A percentile compares a stretch with the other conserved stretches of the same genome.
These are phyloP conservation scores for Verticillium nubilum DNA, from an alignment of 2,329 filamentous ascomycete species.

Conservation along the genomic window DNA sequence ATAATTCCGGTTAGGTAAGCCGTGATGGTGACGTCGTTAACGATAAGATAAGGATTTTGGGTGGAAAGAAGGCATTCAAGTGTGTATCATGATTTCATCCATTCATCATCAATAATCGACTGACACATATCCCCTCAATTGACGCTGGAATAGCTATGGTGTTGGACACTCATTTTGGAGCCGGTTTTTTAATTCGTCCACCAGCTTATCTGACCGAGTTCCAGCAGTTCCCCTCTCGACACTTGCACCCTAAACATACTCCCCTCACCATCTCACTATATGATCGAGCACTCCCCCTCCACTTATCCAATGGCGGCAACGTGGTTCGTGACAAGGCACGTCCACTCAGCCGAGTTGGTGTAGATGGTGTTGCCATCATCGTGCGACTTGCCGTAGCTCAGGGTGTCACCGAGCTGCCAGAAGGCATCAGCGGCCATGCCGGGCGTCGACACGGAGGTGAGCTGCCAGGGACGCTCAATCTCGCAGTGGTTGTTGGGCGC, in stretches of 20 bases:
- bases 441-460: constrained; percentile 20
- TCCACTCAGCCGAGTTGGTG: constrained; percentile 32
- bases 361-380: constrained; percentile 42
- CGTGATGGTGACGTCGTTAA: background rate
- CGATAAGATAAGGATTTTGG: background rate
- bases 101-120: background rate
- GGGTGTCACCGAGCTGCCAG: constrained; percentile 34
- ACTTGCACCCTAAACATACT: too few species aligned
- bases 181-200: too few species aligned
- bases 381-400: constrained; percentile 33
- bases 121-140: too few species aligned
- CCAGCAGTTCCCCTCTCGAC: too few species aligned
- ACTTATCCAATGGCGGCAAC: constrained; percentile 16
- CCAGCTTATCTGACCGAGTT: too few species aligned
- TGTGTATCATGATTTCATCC: background rate
- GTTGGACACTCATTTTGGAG: too few species aligned
- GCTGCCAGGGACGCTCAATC: constrained; percentile 44
- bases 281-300: background rate
- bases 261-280: too few species aligned
- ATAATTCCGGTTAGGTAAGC: background rate
- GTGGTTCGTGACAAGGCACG: constrained; percentile 39
- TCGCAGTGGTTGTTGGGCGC: constrained; percentile 18
- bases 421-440: constrained; percentile 31
- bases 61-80: background rate
- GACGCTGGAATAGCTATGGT: too few species aligned